Evolutionary conservation across 192 early-diverging fungal genomes (phyloP), one percentile per base, ranked within the genome.

Genomic region (Backusella tarrabulga): DNA sequence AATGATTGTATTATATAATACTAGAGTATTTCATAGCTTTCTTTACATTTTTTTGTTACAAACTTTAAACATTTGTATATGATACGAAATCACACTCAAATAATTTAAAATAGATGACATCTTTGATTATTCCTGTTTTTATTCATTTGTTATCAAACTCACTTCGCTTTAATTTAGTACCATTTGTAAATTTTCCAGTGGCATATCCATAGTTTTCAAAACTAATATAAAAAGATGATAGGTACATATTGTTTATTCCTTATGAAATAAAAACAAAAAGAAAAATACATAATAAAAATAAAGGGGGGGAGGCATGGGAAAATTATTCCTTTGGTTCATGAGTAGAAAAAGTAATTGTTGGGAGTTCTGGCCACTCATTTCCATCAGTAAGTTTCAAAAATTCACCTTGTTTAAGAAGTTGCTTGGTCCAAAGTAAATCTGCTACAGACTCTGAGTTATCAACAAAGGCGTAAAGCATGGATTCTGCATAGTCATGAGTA

Each of bases 271-370:
- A 35, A 69, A 15, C 21, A 35, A n/a, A 40, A 70, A 70, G 8
- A 36, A 35, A 70, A 40, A 70, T 1, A 68, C 1, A 36, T n/a
- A 35, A 70, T 41, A 21, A 11, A 40, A 38, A 21, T 23, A 35
- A 70, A n/a, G n/a, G 21, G 40, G 36, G 23, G 2, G 17, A 36
- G 7, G 35, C 6, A 23, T 70, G 9, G 34, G 35, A 38, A 23
- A 23, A 40, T 74, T 41, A 66, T 40, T 54, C 73, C 0, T 74
- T 34, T 32, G 73, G 73, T 66, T 74, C 73, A 74, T 74, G 73
- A 40, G 73, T 74, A 41, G 73, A 74, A 41, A 38, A 74, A 19
- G 34, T 34, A 66, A 66, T 38, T 0, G 26, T 19, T 17, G 73
- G 56, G 40, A 66, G n/a, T 4, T 74, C 73, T 11, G 19, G 4